Base-by-base conservation (phyloP, 345 rosid species). In the Arabidopsis arenosa region DNA sequence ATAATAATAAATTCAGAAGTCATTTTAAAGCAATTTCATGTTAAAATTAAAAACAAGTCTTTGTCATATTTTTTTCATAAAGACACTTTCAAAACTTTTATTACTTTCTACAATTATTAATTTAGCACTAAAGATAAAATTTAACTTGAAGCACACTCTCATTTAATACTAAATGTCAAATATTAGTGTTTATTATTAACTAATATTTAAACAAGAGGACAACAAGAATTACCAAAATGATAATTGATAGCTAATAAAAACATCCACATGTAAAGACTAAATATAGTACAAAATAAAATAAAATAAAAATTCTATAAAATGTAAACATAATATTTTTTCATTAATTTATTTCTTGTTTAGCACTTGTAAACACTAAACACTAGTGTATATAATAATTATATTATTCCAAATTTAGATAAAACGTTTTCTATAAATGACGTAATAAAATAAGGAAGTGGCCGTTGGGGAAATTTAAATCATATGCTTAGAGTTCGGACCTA, bases 391-490 rank as follows among this genome's bases (percentile, higher is more conserved):
- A 32, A 43, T 44, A 9, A 63, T 14, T 30, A 63, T 30, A 44
- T 63, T 7, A 12, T 12, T 6, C 48, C 72, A 66, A 4, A 15
- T 28, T 37, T 6, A 15, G 43, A 59, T 6, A 23, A 43, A 15
- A 69, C 44, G 35, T 8, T 52, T 40, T 45, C 43, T 54, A 63
- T 15, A 63, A 36, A 76, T 62, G 65, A 69, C 68, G 55, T 52
- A 13, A 59, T 10, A 45, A 74, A 32, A 69, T 2, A 11, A 9
- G 51, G 10, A 70, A 72, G 77, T 78, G 66, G 68, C 81, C 81
- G 81, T 78, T 78, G 63, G 63, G 40, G 39, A 60, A 70, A 32
- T 49, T 78, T 52, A 78, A 78, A 78, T 69, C 45, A 64, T 18
- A 58, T 6, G 70, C 73, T 33, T 41, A 10, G 62, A 77, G 56